Conservation (phyloP, 1,284 basidiomycete species). For the Ceraceosorus bombacis region DNA sequence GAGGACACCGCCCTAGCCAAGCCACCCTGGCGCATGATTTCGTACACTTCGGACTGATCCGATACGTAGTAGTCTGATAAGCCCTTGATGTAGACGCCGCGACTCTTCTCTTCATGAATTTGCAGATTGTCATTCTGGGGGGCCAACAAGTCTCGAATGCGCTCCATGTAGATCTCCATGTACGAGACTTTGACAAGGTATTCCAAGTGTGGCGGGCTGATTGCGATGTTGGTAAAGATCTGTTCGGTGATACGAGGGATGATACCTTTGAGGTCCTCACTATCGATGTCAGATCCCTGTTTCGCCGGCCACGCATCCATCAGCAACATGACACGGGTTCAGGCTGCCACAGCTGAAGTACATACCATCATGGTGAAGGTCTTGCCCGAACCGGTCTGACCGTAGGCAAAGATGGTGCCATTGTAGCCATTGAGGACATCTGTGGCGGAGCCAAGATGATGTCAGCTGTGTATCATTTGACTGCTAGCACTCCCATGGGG, state of each 20-base stretch:
- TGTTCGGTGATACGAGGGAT: conserved; percentile 98
- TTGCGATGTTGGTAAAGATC: conserved; percentile 94
- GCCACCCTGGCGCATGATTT: conserved; percentile 96
- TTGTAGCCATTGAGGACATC: conserved; percentile 99
- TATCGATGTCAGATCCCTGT: conserved; percentile 94
- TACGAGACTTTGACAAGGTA: conserved; percentile 99
- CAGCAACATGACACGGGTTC: background rate
- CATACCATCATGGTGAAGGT: conserved; percentile 46
- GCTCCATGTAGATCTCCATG: conserved; percentile 99
- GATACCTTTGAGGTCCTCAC: conserved; percentile 67
- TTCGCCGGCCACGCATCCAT: background rate
- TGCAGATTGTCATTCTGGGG: conserved; percentile 98
- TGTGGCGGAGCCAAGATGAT: conserved; percentile 44
- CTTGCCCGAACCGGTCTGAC: conserved; percentile 75
- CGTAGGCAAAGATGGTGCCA: conserved; percentile 82
- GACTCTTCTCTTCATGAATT: conserved; percentile 95
- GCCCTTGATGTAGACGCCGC: conserved; percentile 96
- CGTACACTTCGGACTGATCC: conserved; percentile 70
- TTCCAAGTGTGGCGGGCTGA: conserved; percentile 88
- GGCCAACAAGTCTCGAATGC: conserved; percentile 87
- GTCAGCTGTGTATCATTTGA: background rate
- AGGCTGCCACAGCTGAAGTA: background rate
- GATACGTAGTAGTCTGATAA: conserved; percentile 97
- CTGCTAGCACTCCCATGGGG: conserved; percentile 14
- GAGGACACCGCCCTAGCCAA: conserved; percentile 83